These are phyloP conservation scores for Nemania sp. DNA, from an alignment of 2,329 filamentous ascomycete species.

Conservation along the genomic window DNA sequence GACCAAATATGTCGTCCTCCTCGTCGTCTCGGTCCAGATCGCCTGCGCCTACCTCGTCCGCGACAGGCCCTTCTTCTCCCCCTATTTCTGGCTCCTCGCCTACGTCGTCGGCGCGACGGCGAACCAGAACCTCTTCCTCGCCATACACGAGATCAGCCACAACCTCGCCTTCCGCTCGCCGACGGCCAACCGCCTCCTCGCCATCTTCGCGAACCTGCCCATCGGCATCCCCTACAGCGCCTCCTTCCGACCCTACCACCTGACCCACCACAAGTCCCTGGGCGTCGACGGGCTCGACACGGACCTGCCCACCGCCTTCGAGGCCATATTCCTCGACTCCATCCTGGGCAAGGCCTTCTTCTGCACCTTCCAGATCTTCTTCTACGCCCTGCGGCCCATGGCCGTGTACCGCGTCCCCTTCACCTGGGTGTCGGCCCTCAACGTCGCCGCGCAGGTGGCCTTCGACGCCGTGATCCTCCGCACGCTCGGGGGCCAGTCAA, in stretches of 20 bases:
- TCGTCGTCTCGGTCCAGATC: constrained; percentile 83
- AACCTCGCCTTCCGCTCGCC: constrained; percentile 90
- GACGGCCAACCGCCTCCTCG: constrained; percentile 79
- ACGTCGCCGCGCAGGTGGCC: constrained; percentile 73
- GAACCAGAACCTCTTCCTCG: constrained; percentile 98
- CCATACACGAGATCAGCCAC: constrained; percentile 98
- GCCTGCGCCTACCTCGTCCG: constrained; percentile 76
- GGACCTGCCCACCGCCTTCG: constrained; percentile 88
- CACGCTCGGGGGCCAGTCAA: constrained; percentile 62
- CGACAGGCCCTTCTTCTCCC: constrained; percentile 78
- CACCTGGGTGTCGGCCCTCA: constrained; percentile 82
- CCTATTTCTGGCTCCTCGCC: constrained; percentile 81
- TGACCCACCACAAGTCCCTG: constrained; percentile 98
- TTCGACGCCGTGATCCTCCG: constrained; percentile 76
- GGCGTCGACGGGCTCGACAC: constrained; percentile 96
- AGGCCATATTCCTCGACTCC: constrained; percentile 92
- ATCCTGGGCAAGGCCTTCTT: constrained; percentile 98
- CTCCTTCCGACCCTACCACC: constrained; percentile 94
- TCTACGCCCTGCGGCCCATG: constrained; percentile 97
- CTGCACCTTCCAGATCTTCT: constrained; percentile 98
- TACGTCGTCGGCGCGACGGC: constrained; percentile 93
- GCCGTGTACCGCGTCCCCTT: constrained; percentile 88
- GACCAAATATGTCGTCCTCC: constrained; percentile 89
- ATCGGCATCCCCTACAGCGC: constrained; percentile 97
- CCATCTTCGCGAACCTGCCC: constrained; percentile 92